Evolutionary conservation across 768 basidiomycete species (phyloP).

Genomic region (Tricholoma furcatifolium): DNA sequence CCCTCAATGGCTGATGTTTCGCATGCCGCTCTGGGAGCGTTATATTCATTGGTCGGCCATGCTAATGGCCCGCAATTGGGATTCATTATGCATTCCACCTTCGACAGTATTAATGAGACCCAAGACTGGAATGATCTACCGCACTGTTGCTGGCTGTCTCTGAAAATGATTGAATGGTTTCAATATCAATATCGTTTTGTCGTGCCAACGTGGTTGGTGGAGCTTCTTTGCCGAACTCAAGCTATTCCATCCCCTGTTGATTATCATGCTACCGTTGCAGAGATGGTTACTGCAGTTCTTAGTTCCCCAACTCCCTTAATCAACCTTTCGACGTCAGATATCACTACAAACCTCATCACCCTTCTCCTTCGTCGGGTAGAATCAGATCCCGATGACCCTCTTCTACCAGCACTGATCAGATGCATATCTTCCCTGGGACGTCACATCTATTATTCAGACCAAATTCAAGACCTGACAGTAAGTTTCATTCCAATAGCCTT

Average conservation of each 20-base stretch:
- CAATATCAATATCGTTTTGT: slow-evolving; percentile 93
- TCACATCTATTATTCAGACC: slow-evolving; percentile 94
- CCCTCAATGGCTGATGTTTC: slow-evolving; percentile 74
- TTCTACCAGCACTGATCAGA: slow-evolving; percentile 67
- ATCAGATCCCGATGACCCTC: slow-evolving; percentile 57
- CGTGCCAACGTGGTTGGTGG: slow-evolving; percentile 82
- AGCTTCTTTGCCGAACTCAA: slow-evolving; percentile 65
- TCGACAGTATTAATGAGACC: slow-evolving; percentile 63
- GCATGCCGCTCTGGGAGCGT: slow-evolving; percentile 66
- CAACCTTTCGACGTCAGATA: slow-evolving; percentile 89
- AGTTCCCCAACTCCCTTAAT: slow-evolving; percentile 79
- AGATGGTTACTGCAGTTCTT: slow-evolving; percentile 84
- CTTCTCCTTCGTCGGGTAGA: slow-evolving; percentile 71
- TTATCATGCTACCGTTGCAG: slow-evolving; percentile 60
- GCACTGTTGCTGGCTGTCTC: slow-evolving; percentile 82
- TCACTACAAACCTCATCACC: slow-evolving; percentile 74
- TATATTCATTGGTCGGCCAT: slow-evolving; percentile 72
- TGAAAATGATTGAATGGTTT: slow-evolving; percentile 79
- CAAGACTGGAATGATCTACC: slow-evolving; percentile 64
- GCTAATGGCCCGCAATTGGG: slow-evolving; percentile 76
- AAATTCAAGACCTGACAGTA: slow-evolving; percentile 86
- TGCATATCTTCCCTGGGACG: slow-evolving; percentile 84
- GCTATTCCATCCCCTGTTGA: slow-evolving; percentile 45
- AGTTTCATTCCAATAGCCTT: slow-evolving; percentile 16
- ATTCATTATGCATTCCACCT: slow-evolving; percentile 67